phyloP scores from a whole-genome alignment of 345 rosid species.

The Bruguiera parviflora region DNA sequence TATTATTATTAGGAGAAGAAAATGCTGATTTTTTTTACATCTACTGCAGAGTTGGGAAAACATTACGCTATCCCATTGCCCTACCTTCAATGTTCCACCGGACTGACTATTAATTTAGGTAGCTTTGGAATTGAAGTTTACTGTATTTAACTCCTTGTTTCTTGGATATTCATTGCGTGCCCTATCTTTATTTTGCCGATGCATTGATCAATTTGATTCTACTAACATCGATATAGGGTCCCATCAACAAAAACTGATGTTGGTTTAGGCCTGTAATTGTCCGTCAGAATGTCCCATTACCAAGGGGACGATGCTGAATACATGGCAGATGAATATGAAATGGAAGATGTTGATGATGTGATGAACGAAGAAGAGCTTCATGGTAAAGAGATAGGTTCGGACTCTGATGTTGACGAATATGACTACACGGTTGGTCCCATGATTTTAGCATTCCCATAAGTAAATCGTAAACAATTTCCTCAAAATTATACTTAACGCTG shows the following conservation, averaged over 20 bases:
- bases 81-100: no score
- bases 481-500: not conserved
- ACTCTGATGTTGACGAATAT: constrained; percentile 65
- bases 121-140: no score
- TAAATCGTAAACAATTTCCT: not conserved
- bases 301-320: constrained; percentile 57
- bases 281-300: constrained; percentile 46
- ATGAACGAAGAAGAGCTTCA: constrained; percentile 53
- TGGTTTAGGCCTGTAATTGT: constrained; percentile 21
- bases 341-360: constrained; percentile 61
- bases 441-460: not conserved
- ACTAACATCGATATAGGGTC: no score
- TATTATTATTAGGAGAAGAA: no score
- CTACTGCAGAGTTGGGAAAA: no score
- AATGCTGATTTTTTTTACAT: no score
- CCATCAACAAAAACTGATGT: not conserved
- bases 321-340: constrained; percentile 60
- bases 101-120: no score
- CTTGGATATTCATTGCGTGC: no score
- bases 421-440: constrained; percentile 44
- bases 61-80: no score
- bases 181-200: no score
- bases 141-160: no score
- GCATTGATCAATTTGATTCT: no score
- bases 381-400: constrained; percentile 47